These are phyloP conservation scores for Linanthus parryae DNA, from an alignment of 148 eudicot species.

Conservation along the genomic window DNA sequence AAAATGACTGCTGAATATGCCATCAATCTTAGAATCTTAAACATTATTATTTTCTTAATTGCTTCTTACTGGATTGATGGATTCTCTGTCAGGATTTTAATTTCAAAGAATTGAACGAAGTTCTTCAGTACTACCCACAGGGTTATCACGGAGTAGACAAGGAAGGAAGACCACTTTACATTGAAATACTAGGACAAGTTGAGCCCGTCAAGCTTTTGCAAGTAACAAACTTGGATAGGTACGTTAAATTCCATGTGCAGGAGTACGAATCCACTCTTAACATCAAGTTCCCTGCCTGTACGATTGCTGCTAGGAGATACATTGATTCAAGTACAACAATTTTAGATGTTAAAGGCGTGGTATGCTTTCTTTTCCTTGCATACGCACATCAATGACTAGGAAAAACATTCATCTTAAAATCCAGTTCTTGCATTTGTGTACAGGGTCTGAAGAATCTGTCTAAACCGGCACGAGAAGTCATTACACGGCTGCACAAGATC, in stretches of 20 bases:
- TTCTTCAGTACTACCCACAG: constrained; percentile 61
- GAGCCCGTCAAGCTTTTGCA: constrained; percentile 68
- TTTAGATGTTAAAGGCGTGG: constrained; percentile 92
- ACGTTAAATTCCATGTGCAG: constrained; percentile 67
- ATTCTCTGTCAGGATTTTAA: constrained; percentile 66
- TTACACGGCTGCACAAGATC: constrained; percentile 63
- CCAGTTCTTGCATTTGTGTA: background rate
- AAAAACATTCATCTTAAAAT: background rate
- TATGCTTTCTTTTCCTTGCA: constrained; percentile 24
- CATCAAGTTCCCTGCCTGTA: constrained; percentile 78
- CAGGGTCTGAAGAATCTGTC: constrained; percentile 69
- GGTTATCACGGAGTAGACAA: constrained; percentile 91
- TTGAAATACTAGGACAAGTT: constrained; percentile 74
- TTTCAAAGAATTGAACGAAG: constrained; percentile 67
- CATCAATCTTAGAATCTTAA: too few relatives aligned
- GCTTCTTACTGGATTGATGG: too few relatives aligned
- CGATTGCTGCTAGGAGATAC: constrained; percentile 73
- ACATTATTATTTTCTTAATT: background rate
- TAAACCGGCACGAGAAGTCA: constrained; percentile 75
- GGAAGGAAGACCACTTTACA: constrained; percentile 84
- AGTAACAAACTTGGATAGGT: constrained; percentile 77
- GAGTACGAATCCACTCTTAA: constrained; percentile 73
- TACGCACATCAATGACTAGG: background rate
- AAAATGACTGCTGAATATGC: background rate
- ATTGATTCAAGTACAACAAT: constrained; percentile 78